Base-by-base conservation (phyloP, 495 filamentous ascomycete species). In the Penicillium tannophilum region DNA sequence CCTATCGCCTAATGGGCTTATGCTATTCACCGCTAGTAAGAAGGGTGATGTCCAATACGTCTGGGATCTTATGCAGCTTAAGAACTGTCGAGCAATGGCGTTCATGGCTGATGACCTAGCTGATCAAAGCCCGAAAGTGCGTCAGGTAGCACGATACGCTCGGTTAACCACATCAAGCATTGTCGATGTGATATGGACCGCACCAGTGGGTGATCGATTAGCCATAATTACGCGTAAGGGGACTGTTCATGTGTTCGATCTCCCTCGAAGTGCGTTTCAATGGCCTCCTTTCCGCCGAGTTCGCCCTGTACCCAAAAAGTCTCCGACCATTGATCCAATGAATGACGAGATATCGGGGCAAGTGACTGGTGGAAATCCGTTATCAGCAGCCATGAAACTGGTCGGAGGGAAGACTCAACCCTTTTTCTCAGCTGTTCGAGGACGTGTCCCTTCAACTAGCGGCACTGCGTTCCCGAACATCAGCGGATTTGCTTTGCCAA, bases 1-100 rank as follows among this genome's bases (percentile, higher is more conserved):
- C 0, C 90, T 98, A 54, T 87, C 92, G 45, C 93, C 94, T 0
- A 89, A 84, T 46, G 93, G 93, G 2, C 73, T 96, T 3, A 84
- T 86, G 68, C 77, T 98, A 10, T 84, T 98, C 59, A 98, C 90
- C 1, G 93, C 90, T 17, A 97, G 89, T 70, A 89, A 84, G 63
- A 97, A 96, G 62, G 94, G 94, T 10, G 94, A 98, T 66, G 84
- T 94, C 5, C 87, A 95, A 70, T 90, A 89, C 58, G 86, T 97
- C 2, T 98, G 94, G 94, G 91, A 97, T 74, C 74, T 97, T 52
- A 89, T 93, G 86, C 89, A 90, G 62, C 60, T 67, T 8, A 79
- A 71, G 42, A 63, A 76, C 59, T 78, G 76, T 35, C 71, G 78
- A 43, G 68, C 76, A 16, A 73, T 69, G 53, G 64, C 65, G 33